phyloP scores from a whole-genome alignment of 1,284 basidiomycete species.

The Flammula alnicola region DNA sequence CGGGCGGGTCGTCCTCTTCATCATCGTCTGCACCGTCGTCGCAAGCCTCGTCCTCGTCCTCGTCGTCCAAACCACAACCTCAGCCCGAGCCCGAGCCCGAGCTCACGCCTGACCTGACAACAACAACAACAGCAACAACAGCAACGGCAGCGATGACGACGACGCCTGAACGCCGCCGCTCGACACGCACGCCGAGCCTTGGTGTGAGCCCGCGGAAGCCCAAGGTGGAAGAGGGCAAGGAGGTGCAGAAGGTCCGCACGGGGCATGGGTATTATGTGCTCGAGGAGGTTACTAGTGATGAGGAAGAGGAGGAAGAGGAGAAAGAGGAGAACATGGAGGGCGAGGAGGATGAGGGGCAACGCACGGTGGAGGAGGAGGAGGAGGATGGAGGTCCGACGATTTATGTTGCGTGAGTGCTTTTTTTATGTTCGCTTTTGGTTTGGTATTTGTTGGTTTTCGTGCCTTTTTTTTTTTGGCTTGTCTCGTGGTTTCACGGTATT shows the following conservation, averaged over 20 bases:
- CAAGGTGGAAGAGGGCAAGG: slow-evolving; percentile 5
- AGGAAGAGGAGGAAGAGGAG: slow-evolving; percentile 21
- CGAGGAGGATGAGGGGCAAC: not conserved
- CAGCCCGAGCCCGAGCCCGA: not conserved
- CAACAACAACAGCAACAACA: no score
- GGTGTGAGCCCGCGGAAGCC: slow-evolving; percentile 2
- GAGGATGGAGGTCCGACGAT: slow-evolving; percentile 48
- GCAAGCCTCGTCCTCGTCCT: slow-evolving; percentile 3
- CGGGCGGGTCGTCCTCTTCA: slow-evolving; percentile 41
- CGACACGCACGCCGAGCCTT: slow-evolving; percentile 12
- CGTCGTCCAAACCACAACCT: slow-evolving; percentile 1
- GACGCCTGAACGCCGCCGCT: slow-evolving; percentile 8
- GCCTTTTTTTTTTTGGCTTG: no score
- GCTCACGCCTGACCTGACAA: no score
- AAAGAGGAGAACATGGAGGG: slow-evolving; percentile 5
- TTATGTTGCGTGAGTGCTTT: slow-evolving; percentile 76
- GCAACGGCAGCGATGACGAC: no score
- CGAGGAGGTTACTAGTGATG: slow-evolving; percentile 30
- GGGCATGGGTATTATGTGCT: slow-evolving; percentile 30
- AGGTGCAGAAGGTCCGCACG: slow-evolving; percentile 22
- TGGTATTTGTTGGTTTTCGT: no score
- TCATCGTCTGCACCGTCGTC: slow-evolving; percentile 13
- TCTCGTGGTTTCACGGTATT: no score
- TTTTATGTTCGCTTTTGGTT: slow-evolving; percentile 8
- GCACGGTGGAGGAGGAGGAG: slow-evolving; percentile 15